Evolutionary conservation across 257 asterid genomes (phyloP).

Genomic region (Mentha longifolia): DNA sequence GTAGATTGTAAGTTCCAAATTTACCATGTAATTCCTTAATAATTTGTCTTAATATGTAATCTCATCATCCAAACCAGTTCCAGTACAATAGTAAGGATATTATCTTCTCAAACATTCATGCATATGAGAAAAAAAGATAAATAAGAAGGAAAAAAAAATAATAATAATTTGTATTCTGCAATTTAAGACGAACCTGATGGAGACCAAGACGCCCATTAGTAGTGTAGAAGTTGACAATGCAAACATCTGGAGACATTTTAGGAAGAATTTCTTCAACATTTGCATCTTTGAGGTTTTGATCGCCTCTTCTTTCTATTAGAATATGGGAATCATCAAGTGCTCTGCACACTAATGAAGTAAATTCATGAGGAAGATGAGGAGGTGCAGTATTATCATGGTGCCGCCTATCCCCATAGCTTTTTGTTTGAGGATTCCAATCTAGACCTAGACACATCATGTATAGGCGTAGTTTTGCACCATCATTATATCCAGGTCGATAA

Average conservation of each 20-base stretch:
- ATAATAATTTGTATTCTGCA: not conserved
- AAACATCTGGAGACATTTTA: slow-evolving; percentile 61
- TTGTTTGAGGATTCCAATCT: slow-evolving; percentile 74
- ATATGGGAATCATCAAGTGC: slow-evolving; percentile 48
- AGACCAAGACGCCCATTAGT: slow-evolving; percentile 65
- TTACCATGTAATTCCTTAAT: too few relatives aligned
- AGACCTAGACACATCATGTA: slow-evolving; percentile 80
- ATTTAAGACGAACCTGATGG: slow-evolving; percentile 56
- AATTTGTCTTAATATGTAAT: not conserved
- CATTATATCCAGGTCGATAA: slow-evolving; percentile 61
- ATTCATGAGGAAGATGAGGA: slow-evolving; percentile 53
- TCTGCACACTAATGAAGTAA: slow-evolving; percentile 40
- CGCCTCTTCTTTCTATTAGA: slow-evolving; percentile 33
- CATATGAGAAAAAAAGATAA: not conserved
- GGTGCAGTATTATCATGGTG: slow-evolving; percentile 48
- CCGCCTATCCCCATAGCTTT: slow-evolving; percentile 44
- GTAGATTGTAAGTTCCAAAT: too few relatives aligned
- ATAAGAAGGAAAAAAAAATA: not conserved
- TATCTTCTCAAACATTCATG: not conserved
- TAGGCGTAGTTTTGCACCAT: slow-evolving; percentile 64
- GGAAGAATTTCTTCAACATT: slow-evolving; percentile 53
- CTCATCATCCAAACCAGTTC: not conserved
- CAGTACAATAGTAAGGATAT: not conserved
- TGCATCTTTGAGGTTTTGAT: not conserved
- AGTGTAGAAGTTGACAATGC: slow-evolving; percentile 64